These are phyloP conservation scores for Pyrrhoderma noxium DNA, from an alignment of 1,284 basidiomycete species.

Conservation along the genomic window DNA sequence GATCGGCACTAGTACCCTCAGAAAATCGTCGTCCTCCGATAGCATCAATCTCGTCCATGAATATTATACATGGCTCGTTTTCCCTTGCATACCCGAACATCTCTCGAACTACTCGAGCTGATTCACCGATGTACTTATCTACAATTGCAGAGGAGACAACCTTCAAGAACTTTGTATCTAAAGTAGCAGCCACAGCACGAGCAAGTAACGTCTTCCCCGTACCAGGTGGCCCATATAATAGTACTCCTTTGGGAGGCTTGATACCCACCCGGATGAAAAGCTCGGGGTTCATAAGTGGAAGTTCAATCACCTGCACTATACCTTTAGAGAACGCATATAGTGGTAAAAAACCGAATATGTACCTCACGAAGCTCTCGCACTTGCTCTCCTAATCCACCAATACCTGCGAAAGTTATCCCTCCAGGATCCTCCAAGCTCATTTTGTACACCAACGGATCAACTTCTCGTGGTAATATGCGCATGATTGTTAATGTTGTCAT, in stretches of 20 bases:
- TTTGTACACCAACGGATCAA: constrained; percentile 98
- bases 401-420: constrained; percentile 92
- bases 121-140: constrained; percentile 99
- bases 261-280: constrained; percentile 94
- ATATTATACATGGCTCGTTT: constrained; percentile 98
- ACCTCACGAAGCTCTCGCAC: constrained; percentile 95
- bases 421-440: constrained; percentile 99
- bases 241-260: constrained; percentile 90
- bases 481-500: constrained; percentile 99
- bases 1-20: constrained; percentile 97
- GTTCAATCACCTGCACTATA: constrained; percentile 75
- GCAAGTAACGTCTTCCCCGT: constrained; percentile 96
- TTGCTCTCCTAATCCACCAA: constrained; percentile 94
- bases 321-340: not conserved
- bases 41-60: constrained; percentile 99
- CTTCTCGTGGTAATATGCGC: constrained; percentile 95
- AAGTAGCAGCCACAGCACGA: constrained; percentile 91
- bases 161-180: constrained; percentile 96
- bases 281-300: constrained; percentile 93
- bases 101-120: constrained; percentile 88
- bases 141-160: constrained; percentile 99
- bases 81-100: constrained; percentile 99
- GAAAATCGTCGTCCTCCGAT: constrained; percentile 94
- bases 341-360: constrained; percentile 20
- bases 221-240: constrained; percentile 90